These are phyloP conservation scores for Pleurotus tuber-regium DNA, from an alignment of 768 basidiomycete species.

Conservation along the genomic window DNA sequence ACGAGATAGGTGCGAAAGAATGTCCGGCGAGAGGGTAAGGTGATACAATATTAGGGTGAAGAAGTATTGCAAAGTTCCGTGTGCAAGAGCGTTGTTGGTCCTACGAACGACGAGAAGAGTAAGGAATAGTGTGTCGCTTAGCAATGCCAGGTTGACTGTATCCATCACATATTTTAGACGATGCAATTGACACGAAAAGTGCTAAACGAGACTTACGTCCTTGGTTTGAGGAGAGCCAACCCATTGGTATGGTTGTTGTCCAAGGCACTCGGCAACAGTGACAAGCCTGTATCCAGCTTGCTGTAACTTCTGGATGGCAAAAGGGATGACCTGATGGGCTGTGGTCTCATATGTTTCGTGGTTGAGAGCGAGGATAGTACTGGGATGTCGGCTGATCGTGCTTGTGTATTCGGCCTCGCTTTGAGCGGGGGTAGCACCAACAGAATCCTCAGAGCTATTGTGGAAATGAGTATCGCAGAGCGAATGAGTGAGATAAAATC, in stretches of 20 bases:
- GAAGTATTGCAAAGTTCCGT: too few relatives aligned
- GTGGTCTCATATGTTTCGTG: constrained; percentile 29
- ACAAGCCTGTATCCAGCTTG: constrained; percentile 40
- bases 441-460: constrained; percentile 35
- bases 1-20: too few relatives aligned
- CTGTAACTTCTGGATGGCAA: constrained; percentile 32
- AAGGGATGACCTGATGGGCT: constrained; percentile 30
- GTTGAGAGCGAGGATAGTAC: constrained; percentile 37
- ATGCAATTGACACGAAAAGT: too few relatives aligned
- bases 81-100: too few relatives aligned
- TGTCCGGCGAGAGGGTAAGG: too few relatives aligned
- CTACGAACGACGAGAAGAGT: too few relatives aligned
- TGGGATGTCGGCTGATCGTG: constrained; percentile 26
- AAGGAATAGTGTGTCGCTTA: too few relatives aligned
- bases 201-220: constrained; percentile 10
- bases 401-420: constrained; percentile 30
- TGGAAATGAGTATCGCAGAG: not conserved
- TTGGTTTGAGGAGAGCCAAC: constrained; percentile 4
- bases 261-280: constrained; percentile 38
- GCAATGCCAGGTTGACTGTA: too few relatives aligned
- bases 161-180: too few relatives aligned
- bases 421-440: constrained; percentile 30
- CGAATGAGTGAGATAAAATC: not conserved
- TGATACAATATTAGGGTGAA: too few relatives aligned
- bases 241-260: constrained; percentile 32